phyloP scores from a whole-genome alignment of 495 filamentous ascomycete genomes.

The Trypethelium eluteriae region DNA sequence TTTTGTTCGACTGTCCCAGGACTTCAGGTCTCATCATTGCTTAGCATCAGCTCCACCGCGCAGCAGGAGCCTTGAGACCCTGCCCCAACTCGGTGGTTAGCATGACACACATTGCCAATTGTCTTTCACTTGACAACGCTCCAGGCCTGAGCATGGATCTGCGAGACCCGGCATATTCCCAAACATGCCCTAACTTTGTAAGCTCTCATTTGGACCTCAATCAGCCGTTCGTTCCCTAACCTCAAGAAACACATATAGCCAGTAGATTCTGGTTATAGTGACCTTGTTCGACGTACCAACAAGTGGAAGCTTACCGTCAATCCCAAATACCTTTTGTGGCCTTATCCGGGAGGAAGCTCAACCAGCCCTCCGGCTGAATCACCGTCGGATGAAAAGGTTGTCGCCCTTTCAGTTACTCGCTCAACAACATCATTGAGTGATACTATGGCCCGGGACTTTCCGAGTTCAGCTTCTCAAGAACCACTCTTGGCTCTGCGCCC shows the following conservation, averaged over 20 bases:
- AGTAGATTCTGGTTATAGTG: constrained; percentile 3
- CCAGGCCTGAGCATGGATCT: not conserved
- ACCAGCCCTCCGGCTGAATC: not conserved
- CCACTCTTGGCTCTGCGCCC: constrained; percentile 19
- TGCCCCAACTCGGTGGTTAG: not conserved
- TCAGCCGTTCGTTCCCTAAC: not conserved
- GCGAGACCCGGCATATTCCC: constrained; percentile 5
- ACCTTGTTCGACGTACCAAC: constrained; percentile 7
- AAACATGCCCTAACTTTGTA: constrained; percentile 5
- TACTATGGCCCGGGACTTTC: constrained; percentile 17
- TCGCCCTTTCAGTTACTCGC: constrained; percentile 30
- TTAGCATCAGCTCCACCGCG: constrained; percentile 9
- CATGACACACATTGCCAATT: constrained; percentile 12
- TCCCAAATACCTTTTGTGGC: constrained; percentile 9
- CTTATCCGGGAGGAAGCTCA: not conserved
- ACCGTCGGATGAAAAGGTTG: constrained; percentile 20
- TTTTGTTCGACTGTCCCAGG: not conserved
- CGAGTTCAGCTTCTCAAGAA: constrained; percentile 12
- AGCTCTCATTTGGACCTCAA: not conserved
- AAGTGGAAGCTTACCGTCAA: not conserved
- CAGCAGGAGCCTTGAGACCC: not conserved
- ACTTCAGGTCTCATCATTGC: constrained; percentile 8
- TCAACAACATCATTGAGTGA: constrained; percentile 32
- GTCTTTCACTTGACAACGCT: not conserved
- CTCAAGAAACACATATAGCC: constrained; percentile 9